Evolutionary conservation across 106 monocot species (phyloP).

Genomic region (Acorus gramineus): DNA sequence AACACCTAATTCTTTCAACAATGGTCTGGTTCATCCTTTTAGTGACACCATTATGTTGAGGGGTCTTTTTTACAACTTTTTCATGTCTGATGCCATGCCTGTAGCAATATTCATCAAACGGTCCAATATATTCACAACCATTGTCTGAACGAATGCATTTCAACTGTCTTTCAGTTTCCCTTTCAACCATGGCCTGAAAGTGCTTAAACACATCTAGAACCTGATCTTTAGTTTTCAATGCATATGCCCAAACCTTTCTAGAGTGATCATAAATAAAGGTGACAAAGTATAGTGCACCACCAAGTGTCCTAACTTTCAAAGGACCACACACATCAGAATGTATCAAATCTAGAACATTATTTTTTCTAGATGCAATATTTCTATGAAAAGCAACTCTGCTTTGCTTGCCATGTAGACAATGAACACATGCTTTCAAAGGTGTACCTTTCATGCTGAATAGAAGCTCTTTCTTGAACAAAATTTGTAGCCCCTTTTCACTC

Average conservation of each 20-base stretch:
- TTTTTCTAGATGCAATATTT: background rate
- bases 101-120: no score
- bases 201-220: constrained; percentile 6
- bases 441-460: background rate
- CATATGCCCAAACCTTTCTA: constrained; percentile 3
- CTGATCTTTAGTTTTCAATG: constrained; percentile 1
- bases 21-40: no score
- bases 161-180: background rate
- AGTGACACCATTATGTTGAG: no score
- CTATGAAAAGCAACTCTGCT: background rate
- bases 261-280: constrained; percentile 6
- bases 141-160: no score
- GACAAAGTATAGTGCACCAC: constrained; percentile 4
- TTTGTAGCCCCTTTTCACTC: background rate
- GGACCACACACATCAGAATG: constrained; percentile 9
- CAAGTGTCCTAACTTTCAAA: background rate
- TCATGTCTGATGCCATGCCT: no score
- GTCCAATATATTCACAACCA: no score
- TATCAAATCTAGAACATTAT: constrained; percentile 2
- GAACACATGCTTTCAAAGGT: background rate
- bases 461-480: background rate
- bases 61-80: no score
- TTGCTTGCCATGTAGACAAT: constrained; percentile 3
- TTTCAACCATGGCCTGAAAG: constrained; percentile 8
- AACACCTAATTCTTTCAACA: no score